Conservation (phyloP, 768 basidiomycete genomes). For the Phylloporus arenicola region DNA sequence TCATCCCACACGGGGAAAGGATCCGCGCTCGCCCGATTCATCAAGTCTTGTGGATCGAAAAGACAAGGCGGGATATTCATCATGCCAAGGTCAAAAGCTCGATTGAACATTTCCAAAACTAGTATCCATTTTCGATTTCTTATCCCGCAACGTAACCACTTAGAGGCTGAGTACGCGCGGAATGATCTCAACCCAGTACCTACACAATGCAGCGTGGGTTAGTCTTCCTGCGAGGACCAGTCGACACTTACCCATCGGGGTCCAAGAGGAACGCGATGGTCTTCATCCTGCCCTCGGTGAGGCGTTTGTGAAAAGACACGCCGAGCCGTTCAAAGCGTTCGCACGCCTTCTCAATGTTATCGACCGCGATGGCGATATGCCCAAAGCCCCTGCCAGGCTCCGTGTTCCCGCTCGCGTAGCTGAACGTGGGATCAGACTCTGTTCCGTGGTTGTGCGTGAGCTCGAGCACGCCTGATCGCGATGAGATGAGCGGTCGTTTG, state of each 20-base stretch:
- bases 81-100: not conserved
- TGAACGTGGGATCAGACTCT: conserved; percentile 70
- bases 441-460: conserved; percentile 89
- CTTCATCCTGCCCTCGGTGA: conserved; percentile 81
- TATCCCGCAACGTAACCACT: not conserved
- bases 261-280: conserved; percentile 81
- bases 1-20: not conserved
- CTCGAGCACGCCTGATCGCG: conserved; percentile 64
- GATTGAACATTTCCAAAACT: not conserved
- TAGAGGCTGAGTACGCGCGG: conserved; percentile 30
- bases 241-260: conserved; percentile 63
- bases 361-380: conserved; percentile 83
- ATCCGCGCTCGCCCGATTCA: not conserved
- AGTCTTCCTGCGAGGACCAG: not conserved
- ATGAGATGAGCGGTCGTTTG: not conserved
- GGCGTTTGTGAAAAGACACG: conserved; percentile 84
- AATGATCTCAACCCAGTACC: conserved; percentile 60
- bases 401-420: conserved; percentile 79
- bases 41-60: not conserved
- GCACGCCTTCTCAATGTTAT: conserved; percentile 78
- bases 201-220: conserved; percentile 14
- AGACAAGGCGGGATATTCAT: not conserved
- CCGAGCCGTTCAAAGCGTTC: conserved; percentile 74
- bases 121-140: not conserved
- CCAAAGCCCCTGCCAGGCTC: conserved; percentile 79